Base-by-base conservation (phyloP, 352 stramenopile genomes). In the Pythium monospermum region DNA sequence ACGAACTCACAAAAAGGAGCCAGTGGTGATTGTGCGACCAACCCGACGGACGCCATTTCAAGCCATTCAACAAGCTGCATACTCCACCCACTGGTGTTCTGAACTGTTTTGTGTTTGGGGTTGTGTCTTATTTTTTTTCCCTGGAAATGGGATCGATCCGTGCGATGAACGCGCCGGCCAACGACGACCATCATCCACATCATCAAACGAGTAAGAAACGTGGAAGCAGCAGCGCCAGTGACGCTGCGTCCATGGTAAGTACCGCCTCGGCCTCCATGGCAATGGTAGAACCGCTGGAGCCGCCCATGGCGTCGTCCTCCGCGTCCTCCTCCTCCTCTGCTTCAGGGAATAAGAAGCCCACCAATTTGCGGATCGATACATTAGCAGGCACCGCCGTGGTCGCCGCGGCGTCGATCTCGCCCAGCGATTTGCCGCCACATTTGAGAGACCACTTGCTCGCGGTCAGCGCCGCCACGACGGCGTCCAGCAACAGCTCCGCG, bases 401-500 rank as follows among this genome's bases (percentile, higher is more conserved):
- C n/a, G n/a, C 49, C 16, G 39, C 49, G 40, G 25, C 36, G 16
- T 4, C 31, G 32, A 30, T 15, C n/a, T 10, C 45, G 12, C 32
- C 35, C 21, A 47, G 22, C 8, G 70, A 81, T 13, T 49, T 88
- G 28, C 77, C 77, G 11, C 61, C 74, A 25, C 77, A 88, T 39
- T 49, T 88, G 28, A 61, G 74, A 8, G 71, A 85, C 45, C 74
- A 85, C 44, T 64, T 86, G 16, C 71, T 86, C 16, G 68, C 57
- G 38, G 70, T 81, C 18, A 60, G 52, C 18, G 40, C 66, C 21
- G 38, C 66, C 1, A 65, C 53, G 21, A 53, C 45, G 15, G 51
- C 60, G 18, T 59, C 30, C 15, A 30, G 27, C 21, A 37, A 35
- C 22, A 47, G 44, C 5, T 41, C 37, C 12, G 41, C 49, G 12